Evolutionary conservation across 1,139 yeast genomes (phyloP).

Genomic region (Komagataea norvegica): DNA sequence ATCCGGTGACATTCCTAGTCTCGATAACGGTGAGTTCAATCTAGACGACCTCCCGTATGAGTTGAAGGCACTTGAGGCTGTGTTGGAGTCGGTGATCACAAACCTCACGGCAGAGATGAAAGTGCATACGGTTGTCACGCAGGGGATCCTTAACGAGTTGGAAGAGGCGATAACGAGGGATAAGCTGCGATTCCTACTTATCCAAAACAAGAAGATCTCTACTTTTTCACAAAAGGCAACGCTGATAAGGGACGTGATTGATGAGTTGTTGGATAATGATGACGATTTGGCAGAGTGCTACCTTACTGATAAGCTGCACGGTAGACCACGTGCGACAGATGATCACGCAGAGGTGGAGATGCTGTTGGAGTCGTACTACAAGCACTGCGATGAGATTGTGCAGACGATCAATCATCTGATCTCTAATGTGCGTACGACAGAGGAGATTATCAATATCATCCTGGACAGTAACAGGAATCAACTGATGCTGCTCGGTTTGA

Average conservation of each 20-base stretch:
- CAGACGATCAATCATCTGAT: slow-evolving; percentile 86
- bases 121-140: slow-evolving; percentile 67
- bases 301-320: slow-evolving; percentile 43
- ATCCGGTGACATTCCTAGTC: slow-evolving; percentile 1
- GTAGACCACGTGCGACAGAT: slow-evolving; percentile 28
- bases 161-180: slow-evolving; percentile 69
- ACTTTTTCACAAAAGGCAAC: slow-evolving; percentile 64
- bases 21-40: slow-evolving; percentile 1
- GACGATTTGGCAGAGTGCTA: slow-evolving; percentile 88
- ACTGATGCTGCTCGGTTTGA: slow-evolving; percentile 81
- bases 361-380: slow-evolving; percentile 87
- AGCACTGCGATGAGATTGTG: slow-evolving; percentile 94
- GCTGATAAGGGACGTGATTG: slow-evolving; percentile 64
- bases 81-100: slow-evolving; percentile 76
- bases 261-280: slow-evolving; percentile 75
- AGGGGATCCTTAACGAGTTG: slow-evolving; percentile 54
- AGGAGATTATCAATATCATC: slow-evolving; percentile 92
- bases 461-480: slow-evolving; percentile 94
- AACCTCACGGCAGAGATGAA: slow-evolving; percentile 83
- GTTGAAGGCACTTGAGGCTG: slow-evolving; percentile 83
- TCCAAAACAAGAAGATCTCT: slow-evolving; percentile 61
- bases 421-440: slow-evolving; percentile 85
- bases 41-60: slow-evolving; percentile 48
- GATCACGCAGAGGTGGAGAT: slow-evolving; percentile 79
- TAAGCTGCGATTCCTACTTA: slow-evolving; percentile 59